These are phyloP conservation scores for Wickerhamomyces bisporus DNA, from an alignment of 805 yeast genomes.

Conservation along the genomic window DNA sequence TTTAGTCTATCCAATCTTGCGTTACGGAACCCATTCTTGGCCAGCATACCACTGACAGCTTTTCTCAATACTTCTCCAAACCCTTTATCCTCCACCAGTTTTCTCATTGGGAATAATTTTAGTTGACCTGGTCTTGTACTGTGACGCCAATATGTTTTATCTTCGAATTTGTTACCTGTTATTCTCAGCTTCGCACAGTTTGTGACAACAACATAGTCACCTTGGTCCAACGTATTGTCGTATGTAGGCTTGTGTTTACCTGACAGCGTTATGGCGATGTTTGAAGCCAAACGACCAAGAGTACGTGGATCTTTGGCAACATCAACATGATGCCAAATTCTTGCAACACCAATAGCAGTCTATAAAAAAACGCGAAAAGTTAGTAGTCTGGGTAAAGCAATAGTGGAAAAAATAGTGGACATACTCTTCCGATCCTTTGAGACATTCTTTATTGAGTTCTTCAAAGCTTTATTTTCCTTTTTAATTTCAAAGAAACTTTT, in stretches of 20 bases:
- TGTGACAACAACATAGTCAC: slow-evolving; percentile 96
- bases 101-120: slow-evolving; percentile 76
- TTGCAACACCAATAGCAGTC: slow-evolving; percentile 71
- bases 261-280: slow-evolving; percentile 80
- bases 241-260: slow-evolving; percentile 97
- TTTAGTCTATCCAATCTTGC: slow-evolving; percentile 78
- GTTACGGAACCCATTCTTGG: slow-evolving; percentile 81
- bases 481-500: no score
- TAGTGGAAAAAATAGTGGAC: background rate
- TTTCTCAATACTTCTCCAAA: slow-evolving; percentile 77
- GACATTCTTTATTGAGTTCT: slow-evolving; percentile 15
- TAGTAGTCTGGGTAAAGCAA: background rate
- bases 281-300: slow-evolving; percentile 86
- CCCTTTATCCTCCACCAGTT: slow-evolving; percentile 72
- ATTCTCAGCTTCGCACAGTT: slow-evolving; percentile 77
- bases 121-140: slow-evolving; percentile 87
- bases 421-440: slow-evolving; percentile 24
- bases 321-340: slow-evolving; percentile 96
- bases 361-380: slow-evolving; percentile 14
- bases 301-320: slow-evolving; percentile 79
- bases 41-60: slow-evolving; percentile 96
- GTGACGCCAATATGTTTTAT: slow-evolving; percentile 86
- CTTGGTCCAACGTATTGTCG: slow-evolving; percentile 76
- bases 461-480: no score
- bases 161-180: slow-evolving; percentile 80